Base-by-base conservation (phyloP, 441 rosid genomes). In the Gossypium schwendimanii region DNA sequence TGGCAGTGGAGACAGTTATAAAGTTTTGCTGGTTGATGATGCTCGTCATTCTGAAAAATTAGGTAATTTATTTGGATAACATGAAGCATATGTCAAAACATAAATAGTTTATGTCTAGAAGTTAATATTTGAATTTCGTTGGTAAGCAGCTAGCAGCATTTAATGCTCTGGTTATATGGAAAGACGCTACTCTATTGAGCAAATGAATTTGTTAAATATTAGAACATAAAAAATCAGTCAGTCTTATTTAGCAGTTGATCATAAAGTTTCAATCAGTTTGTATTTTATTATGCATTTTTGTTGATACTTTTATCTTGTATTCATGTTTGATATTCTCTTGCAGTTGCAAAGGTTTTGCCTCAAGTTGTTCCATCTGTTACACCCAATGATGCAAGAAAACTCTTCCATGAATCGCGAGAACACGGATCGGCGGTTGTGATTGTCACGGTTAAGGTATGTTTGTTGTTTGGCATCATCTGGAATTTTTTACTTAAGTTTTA, bases 1-100 rank as follows among this genome's bases (percentile, higher is more conserved):
- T 2, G 79, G 81, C n/a, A 75, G 77, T 58, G 84, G 81, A 63
- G 84, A 77, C 66, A 75, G 79, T 31, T 81, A 77, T 41, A 81
- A 77, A 64, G 79, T 81, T 59, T 23, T 81, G 53, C 77, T 81
- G 45, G 18, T 81, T 28, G 79, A 81, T 41, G 81, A 80, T 68
- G 14, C 28, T 21, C 60, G 78, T 26, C 83, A 80, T 50, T 58
- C 81, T 1, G 81, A 77, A 26, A 74, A 77, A 4, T 71, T 80
- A 52, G 83, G 83, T 80, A 77, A 69, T 72, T 66, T 24, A n/a
- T 59, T 54, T 20, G 7, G 15, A 10, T 33, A n/a, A 14, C 15
- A 14, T 18, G 45, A 26, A 24, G 52, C 55, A 23, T 63, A 4
- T 15, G 24, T 66, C 6, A 24, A 49, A 44, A 44, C 11, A 44